These are phyloP conservation scores for Penicillium sp. DNA, from an alignment of 2,329 filamentous ascomycete species.

Conservation along the genomic window DNA sequence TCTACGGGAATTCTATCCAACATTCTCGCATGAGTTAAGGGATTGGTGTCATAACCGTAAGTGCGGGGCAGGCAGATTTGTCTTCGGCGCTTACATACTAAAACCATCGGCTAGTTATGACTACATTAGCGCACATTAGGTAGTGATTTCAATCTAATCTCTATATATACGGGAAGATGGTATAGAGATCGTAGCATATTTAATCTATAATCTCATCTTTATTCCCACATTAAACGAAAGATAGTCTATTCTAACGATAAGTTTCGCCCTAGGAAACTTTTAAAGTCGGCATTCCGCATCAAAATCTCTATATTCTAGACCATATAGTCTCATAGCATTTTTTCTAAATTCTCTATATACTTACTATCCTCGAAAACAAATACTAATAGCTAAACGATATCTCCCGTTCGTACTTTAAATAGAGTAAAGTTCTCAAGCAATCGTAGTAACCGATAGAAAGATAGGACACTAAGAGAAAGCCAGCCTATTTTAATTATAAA, in stretches of 20 bases:
- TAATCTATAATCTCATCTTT: background rate
- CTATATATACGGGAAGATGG: background rate
- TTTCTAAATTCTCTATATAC: conserved; percentile 8
- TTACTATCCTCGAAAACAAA: conserved; percentile 17
- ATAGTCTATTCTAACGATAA: conserved; percentile 10
- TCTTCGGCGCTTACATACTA: background rate
- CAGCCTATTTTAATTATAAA: no score
- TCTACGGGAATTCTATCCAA: no score
- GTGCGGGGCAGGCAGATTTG: no score
- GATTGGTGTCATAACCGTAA: no score
- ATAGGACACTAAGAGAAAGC: no score
- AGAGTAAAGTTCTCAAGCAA: conserved; percentile 3
- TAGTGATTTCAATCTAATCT: background rate
- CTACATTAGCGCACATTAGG: background rate
- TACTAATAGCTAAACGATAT: conserved; percentile 13
- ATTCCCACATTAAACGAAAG: conserved; percentile 11
- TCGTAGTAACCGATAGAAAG: no score
- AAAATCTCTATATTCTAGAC: conserved; percentile 18
- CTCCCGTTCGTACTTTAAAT: conserved; percentile 11
- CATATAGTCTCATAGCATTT: conserved; percentile 12
- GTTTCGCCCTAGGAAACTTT: conserved; percentile 10
- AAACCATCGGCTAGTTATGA: background rate
- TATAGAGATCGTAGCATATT: background rate
- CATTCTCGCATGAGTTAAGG: no score
- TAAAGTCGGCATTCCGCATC: conserved; percentile 15